These are phyloP conservation scores for Suillus plorans DNA, from an alignment of 768 basidiomycete species.

Conservation along the genomic window DNA sequence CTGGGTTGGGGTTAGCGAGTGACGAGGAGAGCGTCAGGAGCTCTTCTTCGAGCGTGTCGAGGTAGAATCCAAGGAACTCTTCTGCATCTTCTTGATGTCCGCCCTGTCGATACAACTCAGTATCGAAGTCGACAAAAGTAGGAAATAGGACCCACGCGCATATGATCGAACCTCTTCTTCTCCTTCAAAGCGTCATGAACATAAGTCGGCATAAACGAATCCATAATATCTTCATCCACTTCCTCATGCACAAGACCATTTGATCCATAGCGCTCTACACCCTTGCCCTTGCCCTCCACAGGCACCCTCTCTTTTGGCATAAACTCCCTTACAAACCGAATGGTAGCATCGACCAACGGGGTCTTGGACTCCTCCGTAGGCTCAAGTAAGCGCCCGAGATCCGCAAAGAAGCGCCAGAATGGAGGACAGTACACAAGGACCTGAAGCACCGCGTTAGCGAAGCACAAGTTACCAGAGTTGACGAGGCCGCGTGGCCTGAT, in stretches of 20 bases:
- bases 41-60: conserved; percentile 95
- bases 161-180: conserved; percentile 90
- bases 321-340: conserved; percentile 82
- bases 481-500: conserved; percentile 80
- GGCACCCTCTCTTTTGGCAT: conserved; percentile 21
- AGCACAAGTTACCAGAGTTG: conserved; percentile 97
- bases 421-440: conserved; percentile 86
- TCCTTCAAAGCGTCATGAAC: conserved; percentile 93
- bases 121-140: background rate
- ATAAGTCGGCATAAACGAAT: conserved; percentile 81
- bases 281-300: conserved; percentile 37
- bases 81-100: conserved; percentile 98
- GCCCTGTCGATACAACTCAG: conserved; percentile 43
- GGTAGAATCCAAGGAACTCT: conserved; percentile 96
- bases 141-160: conserved; percentile 61
- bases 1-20: conserved; percentile 39
- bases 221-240: conserved; percentile 50
- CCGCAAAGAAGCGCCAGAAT: conserved; percentile 75
- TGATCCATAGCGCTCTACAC: conserved; percentile 31
- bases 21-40: conserved; percentile 64
- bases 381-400: conserved; percentile 58
- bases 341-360: conserved; percentile 66
- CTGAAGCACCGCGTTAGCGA: conserved; percentile 93
- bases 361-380: conserved; percentile 33
- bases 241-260: conserved; percentile 24